Percentiles rank a stretch among this genome's conserved stretches.
These are phyloP conservation scores for Cytauxzoon felis DNA, from an alignment of 169 alveolate genomes.

Conservation along the genomic window DNA sequence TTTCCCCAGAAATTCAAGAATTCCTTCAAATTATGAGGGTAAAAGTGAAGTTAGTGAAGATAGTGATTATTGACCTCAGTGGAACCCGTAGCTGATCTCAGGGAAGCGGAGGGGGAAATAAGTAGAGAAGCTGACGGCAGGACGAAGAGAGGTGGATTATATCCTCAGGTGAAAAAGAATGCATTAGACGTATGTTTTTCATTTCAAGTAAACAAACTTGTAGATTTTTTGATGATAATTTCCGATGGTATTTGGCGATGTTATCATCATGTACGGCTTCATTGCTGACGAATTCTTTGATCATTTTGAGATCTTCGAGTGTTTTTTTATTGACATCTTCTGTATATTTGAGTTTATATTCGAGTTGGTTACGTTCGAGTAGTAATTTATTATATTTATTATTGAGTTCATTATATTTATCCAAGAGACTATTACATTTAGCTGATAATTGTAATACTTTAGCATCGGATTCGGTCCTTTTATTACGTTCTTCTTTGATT, in stretches of 20 bases:
- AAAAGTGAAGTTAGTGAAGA: too few relatives aligned
- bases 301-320: constrained; percentile 49
- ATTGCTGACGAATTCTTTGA: constrained; percentile 56
- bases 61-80: too few relatives aligned
- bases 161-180: too few relatives aligned
- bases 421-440: constrained; percentile 54
- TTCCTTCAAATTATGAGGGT: too few relatives aligned
- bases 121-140: too few relatives aligned
- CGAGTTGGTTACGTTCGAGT: constrained; percentile 27
- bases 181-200: too few relatives aligned
- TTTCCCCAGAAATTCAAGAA: too few relatives aligned
- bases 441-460: constrained; percentile 72
- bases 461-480: constrained; percentile 72
- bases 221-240: too few relatives aligned
- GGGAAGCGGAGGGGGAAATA: too few relatives aligned
- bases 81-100: too few relatives aligned
- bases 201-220: too few relatives aligned
- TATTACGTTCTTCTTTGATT: constrained; percentile 67
- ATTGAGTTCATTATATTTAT: constrained; percentile 57
- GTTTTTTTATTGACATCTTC: constrained; percentile 39
- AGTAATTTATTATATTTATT: constrained; percentile 50
- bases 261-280: constrained; percentile 23
- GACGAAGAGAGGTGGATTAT: too few relatives aligned
- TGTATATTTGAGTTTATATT: constrained; percentile 18
- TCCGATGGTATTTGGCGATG: not conserved